A percentile compares a stretch with the other conserved stretches of the same genome.
These are phyloP conservation scores for Scedosporium minutisporum DNA, from an alignment of 2,329 filamentous ascomycete species.

Conservation along the genomic window DNA sequence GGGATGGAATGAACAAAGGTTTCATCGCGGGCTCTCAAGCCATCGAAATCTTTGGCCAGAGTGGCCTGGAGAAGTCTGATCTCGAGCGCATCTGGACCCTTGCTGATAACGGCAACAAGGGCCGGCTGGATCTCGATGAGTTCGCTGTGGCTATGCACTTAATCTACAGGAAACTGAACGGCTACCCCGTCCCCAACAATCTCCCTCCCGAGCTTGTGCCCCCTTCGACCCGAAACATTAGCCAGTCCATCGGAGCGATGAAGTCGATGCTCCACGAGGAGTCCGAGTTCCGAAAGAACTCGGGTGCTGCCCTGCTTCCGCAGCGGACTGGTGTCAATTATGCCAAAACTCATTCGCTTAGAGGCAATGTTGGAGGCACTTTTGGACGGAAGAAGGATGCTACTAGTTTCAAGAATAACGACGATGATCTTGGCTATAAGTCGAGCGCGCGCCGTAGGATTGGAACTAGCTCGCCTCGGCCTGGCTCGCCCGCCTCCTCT, in stretches of 20 bases:
- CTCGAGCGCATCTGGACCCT: slow-evolving; percentile 92
- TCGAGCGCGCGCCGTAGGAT: slow-evolving; percentile 86
- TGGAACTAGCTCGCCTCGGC: slow-evolving; percentile 72
- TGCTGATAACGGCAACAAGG: slow-evolving; percentile 87
- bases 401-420: slow-evolving; percentile 93
- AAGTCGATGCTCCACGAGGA: slow-evolving; percentile 84
- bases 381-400: slow-evolving; percentile 83
- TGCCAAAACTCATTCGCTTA: slow-evolving; percentile 90
- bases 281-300: slow-evolving; percentile 79
- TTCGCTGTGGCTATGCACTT: slow-evolving; percentile 98
- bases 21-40: slow-evolving; percentile 87
- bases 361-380: slow-evolving; percentile 46
- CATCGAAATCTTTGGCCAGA: slow-evolving; percentile 95
- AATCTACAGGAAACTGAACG: slow-evolving; percentile 94
- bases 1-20: slow-evolving; percentile 90
- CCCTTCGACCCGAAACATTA: slow-evolving; percentile 87
- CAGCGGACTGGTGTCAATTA: slow-evolving; percentile 98
- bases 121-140: slow-evolving; percentile 88
- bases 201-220: slow-evolving; percentile 88
- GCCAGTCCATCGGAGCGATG: slow-evolving; percentile 83
- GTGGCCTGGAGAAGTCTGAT: slow-evolving; percentile 82
- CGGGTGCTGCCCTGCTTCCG: slow-evolving; percentile 80
- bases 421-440: slow-evolving; percentile 83
- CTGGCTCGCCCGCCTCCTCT: slow-evolving; percentile 61
- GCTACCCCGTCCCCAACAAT: slow-evolving; percentile 80